Percentiles rank a stretch among this genome's conserved stretches.
Evolutionary conservation across 106 monocot species (phyloP).

Genomic region (Dactylorhiza incarnata): DNA sequence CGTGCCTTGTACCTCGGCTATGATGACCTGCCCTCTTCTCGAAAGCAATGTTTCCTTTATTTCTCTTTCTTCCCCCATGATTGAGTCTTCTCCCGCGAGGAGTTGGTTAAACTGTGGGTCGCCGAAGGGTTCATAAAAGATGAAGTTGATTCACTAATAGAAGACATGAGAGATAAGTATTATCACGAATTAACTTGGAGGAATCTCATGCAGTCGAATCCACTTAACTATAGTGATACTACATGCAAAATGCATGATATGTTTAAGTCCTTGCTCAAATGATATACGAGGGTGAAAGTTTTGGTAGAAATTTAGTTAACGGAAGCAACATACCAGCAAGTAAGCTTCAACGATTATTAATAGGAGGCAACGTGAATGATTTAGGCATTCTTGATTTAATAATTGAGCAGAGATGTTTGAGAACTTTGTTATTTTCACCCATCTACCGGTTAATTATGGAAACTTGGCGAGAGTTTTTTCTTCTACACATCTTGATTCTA

Average conservation of each 20-base stretch:
- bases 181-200: slow-evolving; percentile 19
- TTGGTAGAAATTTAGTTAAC: background rate
- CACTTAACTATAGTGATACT: background rate
- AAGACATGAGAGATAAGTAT: slow-evolving; percentile 29
- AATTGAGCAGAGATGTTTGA: slow-evolving; percentile 2
- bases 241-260: slow-evolving; percentile 37
- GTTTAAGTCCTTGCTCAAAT: slow-evolving; percentile 16
- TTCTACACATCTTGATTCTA: too few species aligned
- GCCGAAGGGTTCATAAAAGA: too few species aligned
- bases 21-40: too few species aligned
- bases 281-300: slow-evolving; percentile 15
- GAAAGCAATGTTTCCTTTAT: too few species aligned
- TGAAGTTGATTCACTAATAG: too few species aligned
- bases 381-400: background rate
- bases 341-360: slow-evolving; percentile 10
- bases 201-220: slow-evolving; percentile 18
- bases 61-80: too few species aligned
- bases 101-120: too few species aligned
- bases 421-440: slow-evolving; percentile 12
- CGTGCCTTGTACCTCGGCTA: too few species aligned
- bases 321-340: background rate
- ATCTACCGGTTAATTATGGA: background rate
- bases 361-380: background rate
- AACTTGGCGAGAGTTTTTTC: too few species aligned
- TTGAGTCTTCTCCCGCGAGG: too few species aligned